Base-by-base conservation (phyloP, 116 monocot species). In the Posidonia oceanica region DNA sequence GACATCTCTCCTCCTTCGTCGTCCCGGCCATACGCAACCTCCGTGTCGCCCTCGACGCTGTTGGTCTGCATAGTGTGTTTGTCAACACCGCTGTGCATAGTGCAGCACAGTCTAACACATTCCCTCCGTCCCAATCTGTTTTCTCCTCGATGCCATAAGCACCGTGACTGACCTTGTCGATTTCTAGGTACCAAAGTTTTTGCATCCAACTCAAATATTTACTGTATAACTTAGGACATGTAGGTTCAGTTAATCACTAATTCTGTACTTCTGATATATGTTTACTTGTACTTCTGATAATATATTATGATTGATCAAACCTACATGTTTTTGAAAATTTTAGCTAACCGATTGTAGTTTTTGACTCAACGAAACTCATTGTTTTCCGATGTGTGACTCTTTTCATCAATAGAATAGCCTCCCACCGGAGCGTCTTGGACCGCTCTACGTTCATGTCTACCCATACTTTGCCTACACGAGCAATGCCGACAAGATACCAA, bases 401-500 rank as follows among this genome's bases (percentile, higher is more conserved):
- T n/a, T n/a, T n/a, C 55, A 55, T 16, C 36, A 23, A 62, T 10
- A 68, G 7, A 52, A 53, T 4, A 52, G 39, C 52, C 7, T 52
- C 11, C 12, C 68, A 17, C 14, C 2, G 2, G 14, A 48, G 17
- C 0, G 22, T 52, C 12, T 14, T 6, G 22, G 68, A 5, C 14
- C 21, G 5, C 5, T 67, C 51, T 51, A 7, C 12, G 22, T 44
- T 10, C 67, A 70, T 17, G 14, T 70, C 36, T 70, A 70, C 2
- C 70, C 70, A 14, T 70, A 70, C 36, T 69, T 69, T 36, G 36
- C 54, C 15, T 69, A 69, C 15, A 8, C 36, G 4, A 14, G 10
- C 12, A 15, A 69, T 56, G 21, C 69, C 2, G 15, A 2, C 12
- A 0, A 57, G 0, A 70, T 39, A 0, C 0, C 22, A 39, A 3